Conservation (phyloP, 495 filamentous ascomycete species). For the Trichoderma erinaceum region DNA sequence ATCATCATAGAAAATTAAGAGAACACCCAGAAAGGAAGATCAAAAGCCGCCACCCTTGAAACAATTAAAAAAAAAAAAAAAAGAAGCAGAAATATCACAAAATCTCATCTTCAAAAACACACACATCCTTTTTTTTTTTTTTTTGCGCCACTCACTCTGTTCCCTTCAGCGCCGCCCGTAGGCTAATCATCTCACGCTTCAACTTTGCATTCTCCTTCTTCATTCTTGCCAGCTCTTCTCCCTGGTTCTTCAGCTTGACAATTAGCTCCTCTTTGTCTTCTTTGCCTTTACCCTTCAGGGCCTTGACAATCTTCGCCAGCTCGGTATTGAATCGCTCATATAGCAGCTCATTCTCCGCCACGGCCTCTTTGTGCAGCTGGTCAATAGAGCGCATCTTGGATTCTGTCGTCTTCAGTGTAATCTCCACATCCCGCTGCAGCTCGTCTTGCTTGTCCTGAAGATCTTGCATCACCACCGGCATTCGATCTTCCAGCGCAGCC, state of each 20-base stretch:
- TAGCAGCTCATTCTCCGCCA: slow-evolving; percentile 87
- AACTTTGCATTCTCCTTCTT: slow-evolving; percentile 72
- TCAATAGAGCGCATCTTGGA: slow-evolving; percentile 77
- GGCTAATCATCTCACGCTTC: slow-evolving; percentile 45
- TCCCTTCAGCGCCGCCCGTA: slow-evolving; percentile 43
- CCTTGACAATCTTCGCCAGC: slow-evolving; percentile 72
- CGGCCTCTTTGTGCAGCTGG: slow-evolving; percentile 80
- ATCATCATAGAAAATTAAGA: slow-evolving; percentile 1
- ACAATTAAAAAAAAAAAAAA: too few species aligned
- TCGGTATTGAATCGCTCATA: slow-evolving; percentile 93
- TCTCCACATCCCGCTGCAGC: slow-evolving; percentile 62
- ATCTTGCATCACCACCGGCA: slow-evolving; percentile 56
- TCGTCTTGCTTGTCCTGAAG: slow-evolving; percentile 53
- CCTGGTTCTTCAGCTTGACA: slow-evolving; percentile 54
- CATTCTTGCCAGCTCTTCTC: slow-evolving; percentile 62
- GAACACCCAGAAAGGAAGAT: background rate
- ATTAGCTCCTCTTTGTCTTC: slow-evolving; percentile 69
- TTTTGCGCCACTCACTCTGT: slow-evolving; percentile 15
- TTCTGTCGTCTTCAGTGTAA: slow-evolving; percentile 63
- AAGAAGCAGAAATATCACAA: background rate
- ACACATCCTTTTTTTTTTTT: background rate
- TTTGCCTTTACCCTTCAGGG: slow-evolving; percentile 59
- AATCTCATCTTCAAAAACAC: background rate
- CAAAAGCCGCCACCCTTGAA: too few species aligned
- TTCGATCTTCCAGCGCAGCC: slow-evolving; percentile 55